Percentiles rank a stretch among this genome's conserved stretches.
These are phyloP conservation scores for Vitis hybrid DNA, from an alignment of 177 flowering plant genomes.

Conservation along the genomic window DNA sequence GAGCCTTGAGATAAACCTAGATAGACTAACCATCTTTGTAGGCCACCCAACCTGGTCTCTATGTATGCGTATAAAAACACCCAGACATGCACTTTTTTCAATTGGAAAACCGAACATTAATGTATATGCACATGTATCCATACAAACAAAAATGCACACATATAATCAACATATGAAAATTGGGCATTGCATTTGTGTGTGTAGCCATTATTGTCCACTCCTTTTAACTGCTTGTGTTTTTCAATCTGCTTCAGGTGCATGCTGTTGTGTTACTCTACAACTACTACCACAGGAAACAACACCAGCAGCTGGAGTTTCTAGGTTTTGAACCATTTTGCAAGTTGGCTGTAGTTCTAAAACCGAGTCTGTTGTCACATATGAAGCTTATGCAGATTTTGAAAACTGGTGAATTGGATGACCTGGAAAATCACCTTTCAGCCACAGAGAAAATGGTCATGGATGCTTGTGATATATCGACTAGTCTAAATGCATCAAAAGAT, in stretches of 20 bases:
- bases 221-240: background rate
- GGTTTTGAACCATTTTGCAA: slow-evolving; percentile 68
- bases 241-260: slow-evolving; percentile 57
- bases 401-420: slow-evolving; percentile 23
- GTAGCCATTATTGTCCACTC: background rate
- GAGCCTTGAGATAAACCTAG: too few species aligned
- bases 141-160: too few species aligned
- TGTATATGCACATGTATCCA: too few species aligned
- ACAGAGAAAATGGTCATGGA: slow-evolving; percentile 62
- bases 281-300: slow-evolving; percentile 75
- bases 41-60: too few species aligned
- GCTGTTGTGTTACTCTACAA: slow-evolving; percentile 89
- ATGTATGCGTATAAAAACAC: too few species aligned
- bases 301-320: slow-evolving; percentile 51
- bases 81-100: too few species aligned
- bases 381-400: slow-evolving; percentile 34
- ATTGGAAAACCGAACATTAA: too few species aligned
- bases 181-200: background rate
- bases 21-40: too few species aligned
- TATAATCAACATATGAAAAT: too few species aligned
- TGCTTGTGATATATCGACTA: slow-evolving; percentile 60
- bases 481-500: slow-evolving; percentile 55
- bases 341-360: slow-evolving; percentile 53
- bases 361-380: slow-evolving; percentile 50
- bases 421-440: slow-evolving; percentile 46